phyloP scores from a whole-genome alignment of 2,329 filamentous ascomycete genomes.

The Penicillium sp. region DNA sequence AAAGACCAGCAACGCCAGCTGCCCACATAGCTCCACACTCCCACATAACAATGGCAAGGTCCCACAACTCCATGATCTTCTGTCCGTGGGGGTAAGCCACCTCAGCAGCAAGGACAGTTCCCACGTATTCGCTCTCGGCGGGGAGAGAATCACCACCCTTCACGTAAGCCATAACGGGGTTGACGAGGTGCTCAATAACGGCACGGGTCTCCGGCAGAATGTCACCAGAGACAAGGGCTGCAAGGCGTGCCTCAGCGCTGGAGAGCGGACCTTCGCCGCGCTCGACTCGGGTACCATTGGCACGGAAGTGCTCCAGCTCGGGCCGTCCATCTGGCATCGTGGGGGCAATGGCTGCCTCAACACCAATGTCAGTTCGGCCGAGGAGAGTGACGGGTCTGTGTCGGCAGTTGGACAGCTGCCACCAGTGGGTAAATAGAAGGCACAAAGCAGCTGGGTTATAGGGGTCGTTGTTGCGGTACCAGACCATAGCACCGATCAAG shows the following conservation, averaged over 20 bases:
- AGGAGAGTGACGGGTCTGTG: conserved; percentile 11
- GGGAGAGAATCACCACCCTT: conserved; percentile 11
- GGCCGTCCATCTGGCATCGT: conserved; percentile 10
- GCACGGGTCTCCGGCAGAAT: conserved; percentile 7
- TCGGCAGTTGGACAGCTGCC: conserved; percentile 16
- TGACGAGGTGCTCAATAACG: conserved; percentile 8
- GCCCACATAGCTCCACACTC: conserved; percentile 13
- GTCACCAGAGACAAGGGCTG: conserved; percentile 1
- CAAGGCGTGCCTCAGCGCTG: conserved; percentile 9
- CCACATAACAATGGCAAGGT: conserved; percentile 17
- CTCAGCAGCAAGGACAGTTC: conserved; percentile 7
- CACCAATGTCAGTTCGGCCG: conserved; percentile 11
- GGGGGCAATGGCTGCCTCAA: conserved; percentile 6
- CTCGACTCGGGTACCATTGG: conserved; percentile 8
- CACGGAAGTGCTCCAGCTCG: conserved; percentile 12
- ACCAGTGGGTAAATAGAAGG: conserved; percentile 15
- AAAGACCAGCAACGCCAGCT: conserved; percentile 14
- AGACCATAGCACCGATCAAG: conserved; percentile 12
- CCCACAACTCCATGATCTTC: conserved; percentile 15
- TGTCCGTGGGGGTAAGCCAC: conserved; percentile 12
- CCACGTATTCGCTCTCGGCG: conserved; percentile 10
- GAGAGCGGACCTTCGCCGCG: conserved; percentile 8
- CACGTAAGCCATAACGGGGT: conserved; percentile 11
- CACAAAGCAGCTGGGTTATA: conserved; percentile 16
- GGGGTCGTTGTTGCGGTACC: conserved; percentile 16